Evolutionary conservation across 352 stramenopile genomes (phyloP).

Genomic region (Phytophthora quininea): DNA sequence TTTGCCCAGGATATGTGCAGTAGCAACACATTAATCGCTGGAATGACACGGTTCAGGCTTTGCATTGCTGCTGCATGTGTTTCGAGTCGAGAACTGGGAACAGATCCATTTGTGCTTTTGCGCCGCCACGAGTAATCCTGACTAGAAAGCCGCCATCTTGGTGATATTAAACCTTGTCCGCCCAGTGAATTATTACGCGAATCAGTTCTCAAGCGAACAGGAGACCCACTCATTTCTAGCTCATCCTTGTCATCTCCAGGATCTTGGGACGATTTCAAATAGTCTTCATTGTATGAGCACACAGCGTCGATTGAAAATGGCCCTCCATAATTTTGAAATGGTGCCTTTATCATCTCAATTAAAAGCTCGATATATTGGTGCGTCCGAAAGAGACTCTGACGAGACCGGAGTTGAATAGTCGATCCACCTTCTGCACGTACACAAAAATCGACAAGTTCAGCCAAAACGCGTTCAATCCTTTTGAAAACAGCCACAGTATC

Average conservation of each 20-base stretch:
- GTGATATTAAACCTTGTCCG: slow-evolving; percentile 26
- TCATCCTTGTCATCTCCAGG: slow-evolving; percentile 31
- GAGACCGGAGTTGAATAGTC: slow-evolving; percentile 31
- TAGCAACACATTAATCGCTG: slow-evolving; percentile 56
- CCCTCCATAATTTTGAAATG: slow-evolving; percentile 62
- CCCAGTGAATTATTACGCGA: slow-evolving; percentile 17
- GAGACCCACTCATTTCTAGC: slow-evolving; percentile 29
- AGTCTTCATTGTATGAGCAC: slow-evolving; percentile 56
- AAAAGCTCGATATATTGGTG: slow-evolving; percentile 72
- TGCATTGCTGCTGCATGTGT: slow-evolving; percentile 52
- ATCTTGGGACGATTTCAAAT: slow-evolving; percentile 35
- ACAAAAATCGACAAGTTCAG: slow-evolving; percentile 60
- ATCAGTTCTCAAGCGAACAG: slow-evolving; percentile 21
- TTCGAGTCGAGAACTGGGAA: slow-evolving; percentile 28
- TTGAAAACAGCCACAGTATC: slow-evolving; percentile 43
- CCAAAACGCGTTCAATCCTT: slow-evolving; percentile 46
- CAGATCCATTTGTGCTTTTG: slow-evolving; percentile 29
- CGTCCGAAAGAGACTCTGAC: slow-evolving; percentile 60
- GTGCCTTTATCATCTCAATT: slow-evolving; percentile 67
- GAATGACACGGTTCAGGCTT: slow-evolving; percentile 62
- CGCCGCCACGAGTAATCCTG: slow-evolving; percentile 36
- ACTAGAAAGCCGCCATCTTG: slow-evolving; percentile 19
- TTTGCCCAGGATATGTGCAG: slow-evolving; percentile 71
- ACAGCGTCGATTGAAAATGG: slow-evolving; percentile 67
- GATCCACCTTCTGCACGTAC: slow-evolving; percentile 32